A percentile compares a stretch with the other conserved stretches of the same genome.
phyloP scores from a whole-genome alignment of 768 basidiomycete species.

The Lactifluus pinguis region DNA sequence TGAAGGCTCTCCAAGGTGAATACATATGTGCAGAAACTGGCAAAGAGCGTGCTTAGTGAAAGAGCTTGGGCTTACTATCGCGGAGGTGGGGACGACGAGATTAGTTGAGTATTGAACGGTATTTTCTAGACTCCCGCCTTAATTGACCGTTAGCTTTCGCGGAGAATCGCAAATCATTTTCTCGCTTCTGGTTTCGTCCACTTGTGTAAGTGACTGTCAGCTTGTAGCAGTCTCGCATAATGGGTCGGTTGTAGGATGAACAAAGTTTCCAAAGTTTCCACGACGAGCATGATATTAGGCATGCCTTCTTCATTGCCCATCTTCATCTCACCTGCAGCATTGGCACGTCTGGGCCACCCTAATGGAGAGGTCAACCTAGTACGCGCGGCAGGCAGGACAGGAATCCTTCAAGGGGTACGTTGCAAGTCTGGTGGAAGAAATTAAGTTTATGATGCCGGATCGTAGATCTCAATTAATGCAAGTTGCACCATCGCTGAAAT shows the following conservation, averaged over 20 bases:
- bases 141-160: slow-evolving; percentile 14
- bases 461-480: slow-evolving; percentile 27
- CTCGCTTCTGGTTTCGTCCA: slow-evolving; percentile 80
- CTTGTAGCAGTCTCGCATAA: neutral
- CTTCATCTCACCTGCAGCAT: slow-evolving; percentile 36
- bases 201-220: slow-evolving; percentile 34
- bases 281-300: slow-evolving; percentile 21
- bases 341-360: slow-evolving; percentile 37
- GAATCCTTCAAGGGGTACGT: slow-evolving; percentile 40
- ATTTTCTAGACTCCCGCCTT: neutral
- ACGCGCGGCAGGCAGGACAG: slow-evolving; percentile 33
- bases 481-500: slow-evolving; percentile 29
- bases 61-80: slow-evolving; percentile 28
- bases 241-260: slow-evolving; percentile 19
- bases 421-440: neutral
- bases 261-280: slow-evolving; percentile 23
- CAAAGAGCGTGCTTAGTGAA: slow-evolving; percentile 22
- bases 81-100: slow-evolving; percentile 24
- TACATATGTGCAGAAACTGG: slow-evolving; percentile 17
- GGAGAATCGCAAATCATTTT: slow-evolving; percentile 20
- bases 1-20: neutral
- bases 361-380: slow-evolving; percentile 41
- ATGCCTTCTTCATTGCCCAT: slow-evolving; percentile 28
- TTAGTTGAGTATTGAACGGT: slow-evolving; percentile 9
- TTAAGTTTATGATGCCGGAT: neutral